Base-by-base conservation (phyloP, 2,329 filamentous ascomycete species). In the Neospermospora avenae region DNA sequence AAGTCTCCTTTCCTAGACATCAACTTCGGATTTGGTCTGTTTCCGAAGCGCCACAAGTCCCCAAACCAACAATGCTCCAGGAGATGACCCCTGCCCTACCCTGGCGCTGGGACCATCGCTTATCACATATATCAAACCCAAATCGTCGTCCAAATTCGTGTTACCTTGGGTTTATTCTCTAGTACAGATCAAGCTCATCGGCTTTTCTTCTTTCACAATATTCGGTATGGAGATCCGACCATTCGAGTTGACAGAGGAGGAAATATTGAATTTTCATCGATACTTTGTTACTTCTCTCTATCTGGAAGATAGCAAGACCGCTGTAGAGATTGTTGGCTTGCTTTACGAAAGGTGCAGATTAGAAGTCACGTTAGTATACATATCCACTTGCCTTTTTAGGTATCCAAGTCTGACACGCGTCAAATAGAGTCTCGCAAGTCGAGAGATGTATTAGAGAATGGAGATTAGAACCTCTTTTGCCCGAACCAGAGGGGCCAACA, bases 261-360 rank as follows among this genome's bases (percentile, higher is more conserved):
- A 70, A 25, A 57, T 69, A 6, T 57, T 70, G 11, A 60, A 56
- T 20, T 28, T 63, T 4, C 66, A 68, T 56, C 61, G 65, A 16
- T 24, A 55, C 11, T 67, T 63, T 62, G 63, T 69, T 34, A 66
- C 63, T 2, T 55, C 62, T 24, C 56, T 67, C 2, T 70, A 69
- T 45, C 31, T 65, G 22, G 53, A 67, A 25, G 63, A 67, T 1
- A 54, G 53, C 14, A 69, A 66, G 44, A 63, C 60, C 16, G 63
- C 61, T 45, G 46, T 39, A 18, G 65, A 70, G 35, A 70, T 70
- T 14, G 66, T 67, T 8, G 55, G 34, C 3, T 4, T 63, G 7
- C 57, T 69, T 25, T 56, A 54, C 34, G 63, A 65, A 16, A 57
- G 46, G 11, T 35, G 34, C 31, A 51, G 22, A 28, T 20, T 69